Evolutionary conservation across 441 rosid genomes (phyloP).

Genomic region (Adansonia grandidieri): DNA sequence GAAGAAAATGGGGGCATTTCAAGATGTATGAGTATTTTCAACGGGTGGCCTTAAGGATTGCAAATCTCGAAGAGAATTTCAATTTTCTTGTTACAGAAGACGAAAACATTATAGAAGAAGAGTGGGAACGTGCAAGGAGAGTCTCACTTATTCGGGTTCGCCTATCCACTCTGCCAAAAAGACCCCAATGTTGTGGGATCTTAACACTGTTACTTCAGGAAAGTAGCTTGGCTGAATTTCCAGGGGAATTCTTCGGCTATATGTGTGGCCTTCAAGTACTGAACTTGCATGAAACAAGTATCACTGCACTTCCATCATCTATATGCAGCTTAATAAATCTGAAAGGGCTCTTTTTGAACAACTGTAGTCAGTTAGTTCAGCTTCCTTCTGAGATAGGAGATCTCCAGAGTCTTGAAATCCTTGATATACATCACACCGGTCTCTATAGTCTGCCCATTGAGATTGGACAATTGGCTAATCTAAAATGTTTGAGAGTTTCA

Average conservation of each 20-base stretch:
- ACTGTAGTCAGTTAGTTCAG: constrained; percentile 29
- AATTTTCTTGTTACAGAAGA: constrained; percentile 27
- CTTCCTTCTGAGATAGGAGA: constrained; percentile 32
- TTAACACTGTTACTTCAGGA: constrained; percentile 32
- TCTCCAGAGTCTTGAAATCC: constrained; percentile 37
- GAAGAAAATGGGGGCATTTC: constrained; percentile 31
- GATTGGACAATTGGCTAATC: constrained; percentile 28
- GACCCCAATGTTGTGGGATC: constrained; percentile 22
- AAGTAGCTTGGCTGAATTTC: constrained; percentile 20
- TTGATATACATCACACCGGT: constrained; percentile 38
- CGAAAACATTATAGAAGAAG: constrained; percentile 28
- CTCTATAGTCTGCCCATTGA: constrained; percentile 29
- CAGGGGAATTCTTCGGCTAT: constrained; percentile 26
- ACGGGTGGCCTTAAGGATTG: constrained; percentile 30
- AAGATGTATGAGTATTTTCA: constrained; percentile 27
- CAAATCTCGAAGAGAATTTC: constrained; percentile 27
- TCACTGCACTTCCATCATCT: constrained; percentile 34
- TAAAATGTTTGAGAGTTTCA: constrained; percentile 39
- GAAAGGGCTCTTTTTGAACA: constrained; percentile 36
- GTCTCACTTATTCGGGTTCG: constrained; percentile 31
- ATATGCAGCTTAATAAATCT: constrained; percentile 27
- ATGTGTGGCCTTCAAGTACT: constrained; percentile 35
- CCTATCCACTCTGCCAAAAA: constrained; percentile 21
- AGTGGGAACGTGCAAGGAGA: constrained; percentile 26
- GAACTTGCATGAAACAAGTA: constrained; percentile 35